Conservation (phyloP, 129 eudicot genomes). For the Pulicaria dysenterica region DNA sequence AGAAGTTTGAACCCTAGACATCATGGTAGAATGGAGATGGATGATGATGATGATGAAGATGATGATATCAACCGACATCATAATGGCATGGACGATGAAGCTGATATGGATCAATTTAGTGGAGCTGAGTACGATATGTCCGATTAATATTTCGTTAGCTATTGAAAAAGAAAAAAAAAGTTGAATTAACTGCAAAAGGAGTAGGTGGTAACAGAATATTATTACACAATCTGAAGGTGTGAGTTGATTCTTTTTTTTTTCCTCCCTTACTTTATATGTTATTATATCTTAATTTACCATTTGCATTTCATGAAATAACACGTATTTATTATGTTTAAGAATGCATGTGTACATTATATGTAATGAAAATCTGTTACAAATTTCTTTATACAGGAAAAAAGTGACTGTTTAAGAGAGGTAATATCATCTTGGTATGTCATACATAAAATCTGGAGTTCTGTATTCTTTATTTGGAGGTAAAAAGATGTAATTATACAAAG, state of each 20-base stretch:
- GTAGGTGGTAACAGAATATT: not conserved
- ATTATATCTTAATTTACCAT: conserved; percentile 4
- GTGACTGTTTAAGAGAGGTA: not conserved
- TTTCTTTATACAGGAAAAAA: conserved; percentile 6
- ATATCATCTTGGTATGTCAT: not conserved
- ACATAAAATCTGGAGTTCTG: not conserved
- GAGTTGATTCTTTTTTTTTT: conserved; percentile 16
- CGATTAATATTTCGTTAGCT: conserved; percentile 23
- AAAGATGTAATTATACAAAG: not conserved
- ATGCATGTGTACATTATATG: conserved; percentile 33
- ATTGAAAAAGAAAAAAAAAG: conserved; percentile 18
- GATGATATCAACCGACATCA: conserved; percentile 34
- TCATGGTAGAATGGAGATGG: conserved; percentile 37
- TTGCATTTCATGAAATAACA: conserved; percentile 4
- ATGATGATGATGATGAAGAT: conserved; percentile 40
- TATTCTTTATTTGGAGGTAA: not conserved
- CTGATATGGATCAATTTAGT: conserved; percentile 39
- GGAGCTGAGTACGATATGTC: conserved; percentile 32
- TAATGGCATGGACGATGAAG: conserved; percentile 29
- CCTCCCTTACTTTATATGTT: not conserved
- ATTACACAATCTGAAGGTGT: conserved; percentile 21
- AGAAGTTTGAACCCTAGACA: conserved; percentile 37
- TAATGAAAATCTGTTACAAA: conserved; percentile 20
- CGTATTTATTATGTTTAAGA: conserved; percentile 6
- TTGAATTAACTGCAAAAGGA: conserved; percentile 17